Percentiles rank a stretch among this genome's conserved stretches.
Conservation (phyloP, 768 basidiomycete species). For the Pleurotus platypus region DNA sequence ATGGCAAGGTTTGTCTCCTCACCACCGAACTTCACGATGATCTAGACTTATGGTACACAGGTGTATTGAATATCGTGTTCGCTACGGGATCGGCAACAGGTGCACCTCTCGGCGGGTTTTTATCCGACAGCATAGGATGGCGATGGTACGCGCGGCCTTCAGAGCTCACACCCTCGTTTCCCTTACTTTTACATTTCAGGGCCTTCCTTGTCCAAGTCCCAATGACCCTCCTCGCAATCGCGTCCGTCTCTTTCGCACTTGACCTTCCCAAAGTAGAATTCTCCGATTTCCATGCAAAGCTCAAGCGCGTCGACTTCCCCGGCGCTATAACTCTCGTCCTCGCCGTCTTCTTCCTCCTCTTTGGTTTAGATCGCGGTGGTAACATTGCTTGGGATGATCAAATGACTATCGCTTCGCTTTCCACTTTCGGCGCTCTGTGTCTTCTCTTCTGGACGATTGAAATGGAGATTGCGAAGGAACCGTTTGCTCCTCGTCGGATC, state of each 20-base stretch:
- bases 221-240: conserved; percentile 47
- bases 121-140: conserved; percentile 67
- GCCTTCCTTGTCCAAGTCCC: conserved; percentile 62
- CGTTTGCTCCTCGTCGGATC: conserved; percentile 56
- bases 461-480: conserved; percentile 48
- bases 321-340: conserved; percentile 55
- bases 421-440: conserved; percentile 28
- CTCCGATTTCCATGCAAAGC: conserved; percentile 42
- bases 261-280: conserved; percentile 41
- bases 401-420: conserved; percentile 32
- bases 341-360: conserved; percentile 53
- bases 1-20: conserved; percentile 51
- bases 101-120: conserved; percentile 59
- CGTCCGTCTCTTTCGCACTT: conserved; percentile 51
- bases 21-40: neutral
- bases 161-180: neutral
- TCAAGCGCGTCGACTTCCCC: conserved; percentile 60
- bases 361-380: conserved; percentile 53
- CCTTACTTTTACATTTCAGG: conserved; percentile 24
- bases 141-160: conserved; percentile 39
- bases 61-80: conserved; percentile 57
- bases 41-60: conserved; percentile 19
- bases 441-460: conserved; percentile 44
- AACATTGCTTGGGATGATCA: conserved; percentile 44
- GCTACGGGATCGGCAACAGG: conserved; percentile 55